Evolutionary conservation across 345 rosid genomes (phyloP).

Genomic region (Theobroma cacao): DNA sequence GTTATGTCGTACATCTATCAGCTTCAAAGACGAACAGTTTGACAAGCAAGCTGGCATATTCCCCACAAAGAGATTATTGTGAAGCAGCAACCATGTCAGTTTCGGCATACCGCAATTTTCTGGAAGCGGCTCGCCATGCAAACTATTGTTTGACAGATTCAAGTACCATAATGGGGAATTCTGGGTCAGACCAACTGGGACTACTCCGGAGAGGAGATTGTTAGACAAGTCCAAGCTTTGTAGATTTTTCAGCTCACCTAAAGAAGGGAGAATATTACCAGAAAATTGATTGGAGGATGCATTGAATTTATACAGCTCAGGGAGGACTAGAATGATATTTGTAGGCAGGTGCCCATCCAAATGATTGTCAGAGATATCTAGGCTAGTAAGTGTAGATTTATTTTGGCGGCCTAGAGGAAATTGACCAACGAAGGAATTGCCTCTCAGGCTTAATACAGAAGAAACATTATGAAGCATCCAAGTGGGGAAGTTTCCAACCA

Average conservation of each 20-base stretch:
- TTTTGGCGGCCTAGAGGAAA: background rate
- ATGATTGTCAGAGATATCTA: conserved; percentile 19
- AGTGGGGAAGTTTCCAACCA: conserved; percentile 10
- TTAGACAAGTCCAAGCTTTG: conserved; percentile 14
- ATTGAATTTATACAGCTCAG: conserved; percentile 11
- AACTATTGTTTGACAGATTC: conserved; percentile 26
- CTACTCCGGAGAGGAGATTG: conserved; percentile 11
- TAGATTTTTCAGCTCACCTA: conserved; percentile 5
- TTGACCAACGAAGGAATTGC: conserved; percentile 15
- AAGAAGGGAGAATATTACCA: conserved; percentile 10
- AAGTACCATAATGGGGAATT: conserved; percentile 16
- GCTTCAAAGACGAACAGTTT: background rate
- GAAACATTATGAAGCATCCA: conserved; percentile 27
- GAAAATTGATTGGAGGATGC: conserved; percentile 13
- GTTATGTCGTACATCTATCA: conserved; percentile 15
- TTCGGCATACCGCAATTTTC: conserved; percentile 9
- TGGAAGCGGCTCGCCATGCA: conserved; percentile 12
- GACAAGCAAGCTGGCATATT: conserved; percentile 12
- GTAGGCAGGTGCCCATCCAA: conserved; percentile 6
- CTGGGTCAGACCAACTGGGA: conserved; percentile 15
- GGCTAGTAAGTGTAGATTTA: background rate
- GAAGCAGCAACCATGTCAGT: conserved; percentile 17
- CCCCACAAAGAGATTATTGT: conserved; percentile 11
- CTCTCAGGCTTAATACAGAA: conserved; percentile 3
- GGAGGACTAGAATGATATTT: background rate